Conservation (phyloP, 495 filamentous ascomycete species). For the Trichoderma reesei region DNA sequence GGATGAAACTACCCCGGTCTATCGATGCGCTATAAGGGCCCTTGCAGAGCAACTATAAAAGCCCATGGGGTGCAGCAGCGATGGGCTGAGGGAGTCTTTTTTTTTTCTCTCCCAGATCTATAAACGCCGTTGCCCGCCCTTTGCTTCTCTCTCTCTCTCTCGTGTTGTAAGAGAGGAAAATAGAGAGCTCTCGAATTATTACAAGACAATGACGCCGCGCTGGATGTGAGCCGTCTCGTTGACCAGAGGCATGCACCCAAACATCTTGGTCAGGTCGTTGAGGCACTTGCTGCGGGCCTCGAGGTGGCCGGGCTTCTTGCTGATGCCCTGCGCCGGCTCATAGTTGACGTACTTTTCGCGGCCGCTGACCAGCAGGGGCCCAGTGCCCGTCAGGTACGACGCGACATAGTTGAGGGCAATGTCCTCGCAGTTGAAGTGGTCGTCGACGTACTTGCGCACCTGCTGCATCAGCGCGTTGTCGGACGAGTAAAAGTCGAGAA, state of each 20-base stretch:
- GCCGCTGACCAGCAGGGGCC: conserved; percentile 14
- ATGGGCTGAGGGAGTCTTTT: not conserved
- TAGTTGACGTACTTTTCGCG: conserved; percentile 11
- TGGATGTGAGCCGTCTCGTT: conserved; percentile 8
- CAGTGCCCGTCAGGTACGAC: conserved; percentile 15
- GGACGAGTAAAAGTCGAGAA: conserved; percentile 18
- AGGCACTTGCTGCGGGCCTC: conserved; percentile 12
- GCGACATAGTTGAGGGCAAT: conserved; percentile 16
- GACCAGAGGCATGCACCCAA: conserved; percentile 15
- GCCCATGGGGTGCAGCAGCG: too few relatives aligned
- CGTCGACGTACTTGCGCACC: conserved; percentile 15
- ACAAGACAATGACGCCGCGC: conserved; percentile 8
- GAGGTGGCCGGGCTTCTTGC: conserved; percentile 13
- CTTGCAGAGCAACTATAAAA: not conserved
- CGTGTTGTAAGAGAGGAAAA: too few relatives aligned
- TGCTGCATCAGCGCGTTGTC: conserved; percentile 11
- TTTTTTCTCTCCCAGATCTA: too few relatives aligned
- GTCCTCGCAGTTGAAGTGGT: conserved; percentile 19
- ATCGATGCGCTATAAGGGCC: not conserved
- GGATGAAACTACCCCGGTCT: not conserved
- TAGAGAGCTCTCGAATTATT: too few relatives aligned
- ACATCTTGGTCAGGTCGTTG: conserved; percentile 11
- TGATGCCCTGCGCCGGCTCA: conserved; percentile 15
- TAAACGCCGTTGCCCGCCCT: not conserved
- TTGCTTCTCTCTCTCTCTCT: not conserved